Evolutionary conservation across 306 rosid genomes (phyloP).

Genomic region (Nissolia schottii): DNA sequence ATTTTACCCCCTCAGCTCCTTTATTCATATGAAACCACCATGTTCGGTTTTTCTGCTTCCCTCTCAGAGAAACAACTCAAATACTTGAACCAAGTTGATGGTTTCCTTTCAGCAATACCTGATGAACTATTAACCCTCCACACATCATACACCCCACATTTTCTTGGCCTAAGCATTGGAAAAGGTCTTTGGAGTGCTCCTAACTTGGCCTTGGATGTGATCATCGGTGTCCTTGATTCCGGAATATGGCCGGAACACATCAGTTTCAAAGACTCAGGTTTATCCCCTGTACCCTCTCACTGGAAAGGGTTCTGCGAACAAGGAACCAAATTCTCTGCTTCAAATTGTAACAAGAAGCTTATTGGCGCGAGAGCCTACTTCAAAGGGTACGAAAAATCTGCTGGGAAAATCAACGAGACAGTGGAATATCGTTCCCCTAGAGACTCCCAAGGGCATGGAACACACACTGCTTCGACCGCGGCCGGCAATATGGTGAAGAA

Average conservation of each 20-base stretch:
- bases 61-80: constrained; percentile 46
- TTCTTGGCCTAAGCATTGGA: constrained; percentile 50
- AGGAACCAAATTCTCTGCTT: constrained; percentile 52
- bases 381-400: constrained; percentile 52
- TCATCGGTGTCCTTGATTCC: constrained; percentile 59
- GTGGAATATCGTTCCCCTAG: constrained; percentile 48
- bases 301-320: constrained; percentile 69
- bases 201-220: constrained; percentile 52
- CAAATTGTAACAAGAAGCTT: constrained; percentile 67
- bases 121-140: constrained; percentile 59
- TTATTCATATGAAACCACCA: constrained; percentile 47
- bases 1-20: constrained; percentile 38
- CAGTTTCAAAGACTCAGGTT: constrained; percentile 52
- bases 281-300: constrained; percentile 40
- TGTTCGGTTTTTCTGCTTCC: constrained; percentile 62
- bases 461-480: constrained; percentile 78
- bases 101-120: constrained; percentile 54
- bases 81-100: constrained; percentile 37
- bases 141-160: constrained; percentile 54
- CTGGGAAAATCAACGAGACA: constrained; percentile 48
- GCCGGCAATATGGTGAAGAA: constrained; percentile 44
- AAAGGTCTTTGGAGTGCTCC: constrained; percentile 54
- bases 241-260: constrained; percentile 80
- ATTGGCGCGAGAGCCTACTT: constrained; percentile 56
- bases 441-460: constrained; percentile 67